Conservation (phyloP, 768 basidiomycete species). For the Rhizopogon rudus region DNA sequence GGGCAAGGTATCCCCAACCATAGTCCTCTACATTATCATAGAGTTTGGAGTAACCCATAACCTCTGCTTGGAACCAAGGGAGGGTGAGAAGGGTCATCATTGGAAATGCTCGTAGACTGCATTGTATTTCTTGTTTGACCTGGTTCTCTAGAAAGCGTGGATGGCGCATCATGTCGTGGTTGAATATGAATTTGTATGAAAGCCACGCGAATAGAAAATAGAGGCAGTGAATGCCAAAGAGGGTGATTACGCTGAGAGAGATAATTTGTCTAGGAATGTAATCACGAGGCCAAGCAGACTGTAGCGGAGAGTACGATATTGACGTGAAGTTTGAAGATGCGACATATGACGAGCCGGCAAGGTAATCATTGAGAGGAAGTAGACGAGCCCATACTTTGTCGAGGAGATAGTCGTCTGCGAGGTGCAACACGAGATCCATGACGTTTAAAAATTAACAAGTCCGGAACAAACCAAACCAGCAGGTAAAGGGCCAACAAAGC, state of each 20-base stretch:
- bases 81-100: constrained; percentile 78
- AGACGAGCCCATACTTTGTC: constrained; percentile 77
- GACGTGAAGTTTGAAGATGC: constrained; percentile 35
- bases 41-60: constrained; percentile 74
- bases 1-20: constrained; percentile 66
- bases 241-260: constrained; percentile 67
- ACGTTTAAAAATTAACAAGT: neutral
- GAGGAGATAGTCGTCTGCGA: constrained; percentile 67
- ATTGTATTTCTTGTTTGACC: constrained; percentile 71
- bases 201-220: constrained; percentile 88
- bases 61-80: constrained; percentile 93
- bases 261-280: constrained; percentile 73
- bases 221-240: constrained; percentile 76
- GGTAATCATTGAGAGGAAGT: constrained; percentile 50
- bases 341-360: constrained; percentile 32
- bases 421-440: constrained; percentile 83
- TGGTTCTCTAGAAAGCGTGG: constrained; percentile 92
- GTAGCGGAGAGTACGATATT: constrained; percentile 24
- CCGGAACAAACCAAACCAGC: neutral
- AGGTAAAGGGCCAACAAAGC: neutral
- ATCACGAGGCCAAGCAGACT: constrained; percentile 83
- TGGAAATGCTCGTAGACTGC: constrained; percentile 75
- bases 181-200: constrained; percentile 86
- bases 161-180: constrained; percentile 93
- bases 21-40: constrained; percentile 80